Conservation (phyloP, 352 stramenopile species). For the Phytophthora foliorum region DNA sequence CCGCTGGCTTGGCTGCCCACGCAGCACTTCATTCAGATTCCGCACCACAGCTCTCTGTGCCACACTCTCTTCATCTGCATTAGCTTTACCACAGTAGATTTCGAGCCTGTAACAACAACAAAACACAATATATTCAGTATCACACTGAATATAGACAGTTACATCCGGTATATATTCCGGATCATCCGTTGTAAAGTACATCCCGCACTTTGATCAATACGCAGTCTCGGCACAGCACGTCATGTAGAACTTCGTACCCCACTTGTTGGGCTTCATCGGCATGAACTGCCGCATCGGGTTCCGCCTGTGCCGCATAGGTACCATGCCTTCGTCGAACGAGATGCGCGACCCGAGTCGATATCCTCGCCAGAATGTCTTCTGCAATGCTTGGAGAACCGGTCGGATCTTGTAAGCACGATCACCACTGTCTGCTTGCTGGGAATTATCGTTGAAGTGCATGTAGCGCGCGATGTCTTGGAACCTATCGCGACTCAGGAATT, state of each 20-base stretch:
- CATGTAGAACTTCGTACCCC: constrained; percentile 20
- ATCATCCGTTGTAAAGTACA: too few relatives aligned
- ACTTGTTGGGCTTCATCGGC: constrained; percentile 11
- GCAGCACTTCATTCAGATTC: constrained; percentile 9
- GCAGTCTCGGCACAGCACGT: constrained; percentile 11
- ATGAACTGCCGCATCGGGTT: too few relatives aligned
- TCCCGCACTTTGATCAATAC: constrained; percentile 11
- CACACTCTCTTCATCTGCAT: neutral
- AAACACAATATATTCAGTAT: too few relatives aligned
- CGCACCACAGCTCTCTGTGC: constrained; percentile 2
- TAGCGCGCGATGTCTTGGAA: constrained; percentile 12
- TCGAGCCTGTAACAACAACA: too few relatives aligned
- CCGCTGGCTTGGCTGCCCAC: neutral
- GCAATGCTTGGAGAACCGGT: neutral
- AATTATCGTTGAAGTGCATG: constrained; percentile 17
- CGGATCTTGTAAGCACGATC: constrained; percentile 17
- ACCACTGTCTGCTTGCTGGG: neutral
- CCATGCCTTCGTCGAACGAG: constrained; percentile 9
- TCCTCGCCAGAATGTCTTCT: neutral
- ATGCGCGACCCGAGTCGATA: neutral
- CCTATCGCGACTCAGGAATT: constrained; percentile 5
- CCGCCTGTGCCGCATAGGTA: neutral
- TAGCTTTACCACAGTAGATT: too few relatives aligned
- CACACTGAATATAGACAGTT: too few relatives aligned
- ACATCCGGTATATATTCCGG: too few relatives aligned